phyloP scores from a whole-genome alignment of 2,329 filamentous ascomycete species.

The Blastomyces parvus region DNA sequence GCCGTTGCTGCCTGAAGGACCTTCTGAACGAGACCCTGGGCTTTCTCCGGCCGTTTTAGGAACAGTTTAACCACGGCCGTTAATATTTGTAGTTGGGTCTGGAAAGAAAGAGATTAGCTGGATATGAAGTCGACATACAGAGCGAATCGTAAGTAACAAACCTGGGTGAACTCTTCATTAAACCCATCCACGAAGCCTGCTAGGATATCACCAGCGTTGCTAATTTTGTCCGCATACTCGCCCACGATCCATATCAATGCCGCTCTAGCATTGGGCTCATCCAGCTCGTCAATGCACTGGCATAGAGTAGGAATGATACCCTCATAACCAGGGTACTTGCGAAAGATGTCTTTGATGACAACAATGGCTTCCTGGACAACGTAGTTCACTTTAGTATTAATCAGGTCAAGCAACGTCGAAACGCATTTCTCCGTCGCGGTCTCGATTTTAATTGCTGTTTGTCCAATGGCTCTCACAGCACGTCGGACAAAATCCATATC shows the following conservation, averaged over 20 bases:
- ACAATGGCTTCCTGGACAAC: conserved; percentile 97
- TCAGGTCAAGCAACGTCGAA: conserved; percentile 82
- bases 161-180: conserved; percentile 91
- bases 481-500: conserved; percentile 98
- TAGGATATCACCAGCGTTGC: conserved; percentile 92
- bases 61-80: conserved; percentile 97
- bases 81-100: conserved; percentile 96
- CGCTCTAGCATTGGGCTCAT: conserved; percentile 83
- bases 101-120: conserved; percentile 19
- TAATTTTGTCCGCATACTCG: conserved; percentile 98
- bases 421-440: conserved; percentile 91
- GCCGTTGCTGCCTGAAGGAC: conserved; percentile 86
- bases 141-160: conserved; percentile 34
- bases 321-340: conserved; percentile 96
- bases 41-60: conserved; percentile 88
- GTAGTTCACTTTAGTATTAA: conserved; percentile 97
- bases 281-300: conserved; percentile 91
- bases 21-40: conserved; percentile 84
- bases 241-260: conserved; percentile 98
- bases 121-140: background rate
- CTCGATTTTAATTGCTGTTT: conserved; percentile 98
- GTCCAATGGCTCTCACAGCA: conserved; percentile 90
- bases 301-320: conserved; percentile 95
- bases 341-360: conserved; percentile 98
- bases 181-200: conserved; percentile 87